Evolutionary conservation across 176 grass and related monocot species (phyloP), one percentile per base, ranked within the genome.

Genomic region (Eragrostis nindensis): DNA sequence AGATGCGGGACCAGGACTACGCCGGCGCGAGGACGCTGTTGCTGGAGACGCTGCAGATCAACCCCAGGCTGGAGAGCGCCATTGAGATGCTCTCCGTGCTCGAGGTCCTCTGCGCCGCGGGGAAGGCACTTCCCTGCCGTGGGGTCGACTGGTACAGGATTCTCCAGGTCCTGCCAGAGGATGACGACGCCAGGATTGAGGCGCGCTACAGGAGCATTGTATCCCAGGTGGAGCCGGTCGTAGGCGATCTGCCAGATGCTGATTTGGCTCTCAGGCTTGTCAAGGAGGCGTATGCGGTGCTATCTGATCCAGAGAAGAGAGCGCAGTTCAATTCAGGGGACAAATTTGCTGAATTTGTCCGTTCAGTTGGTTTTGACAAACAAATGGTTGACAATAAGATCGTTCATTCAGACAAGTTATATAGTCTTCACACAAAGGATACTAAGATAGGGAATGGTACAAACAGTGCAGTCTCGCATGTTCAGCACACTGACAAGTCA

Each of bases 91-190:
- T 93, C 80, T 62, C 73, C 1, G 68, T 83, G 21, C 89, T 87
- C 79, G 88, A 97, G 81, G 89, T 97, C 48, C 91, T 97, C 67
- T 97, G 80, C 74, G 82, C 88, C 8, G 88, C 91, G 6, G 72
- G 63, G 27, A 30, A 29, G 3, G 12, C n/a, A 17, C 45, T 21
- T 38, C 24, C 47, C 7, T 45, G 81, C 48, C 64, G 36, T 15
- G 43, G 55, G 17, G 56, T 86, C 40, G 75, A 97, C 81, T 91
- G 83, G 85, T 97, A 89, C 78, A 77, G 78, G 74, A 53, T 91
- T 63, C 88, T 93, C 71, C 88, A 91, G 75, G 66, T 91, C 7
- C 50, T 86, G 24, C 91, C 88, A 11, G 15, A 49, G 55, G 88
- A 88, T 5, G 84, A 38, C 43, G 54, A 56, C 0, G 55, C 43